Evolutionary conservation across 805 yeast genomes (phyloP), one percentile per base, ranked within the genome.

Genomic region (Saccharomycopsis sp.): DNA sequence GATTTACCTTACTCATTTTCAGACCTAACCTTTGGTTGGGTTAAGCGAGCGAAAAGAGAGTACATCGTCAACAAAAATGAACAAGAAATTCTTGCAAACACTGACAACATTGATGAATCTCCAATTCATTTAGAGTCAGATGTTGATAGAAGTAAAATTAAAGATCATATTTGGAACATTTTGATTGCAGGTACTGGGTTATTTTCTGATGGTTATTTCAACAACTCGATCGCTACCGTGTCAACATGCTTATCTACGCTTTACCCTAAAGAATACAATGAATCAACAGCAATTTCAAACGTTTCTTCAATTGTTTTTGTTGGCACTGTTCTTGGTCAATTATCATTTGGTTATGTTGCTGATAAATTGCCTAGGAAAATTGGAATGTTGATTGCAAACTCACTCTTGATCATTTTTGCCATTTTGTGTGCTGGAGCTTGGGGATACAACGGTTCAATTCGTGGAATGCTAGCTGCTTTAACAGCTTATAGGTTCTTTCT

Each of bases 131-230:
- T 48, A 14, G 22, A 17, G 13, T 42, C 43, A 16, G 44, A 38
- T 24, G 19, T 31, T 28, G 53, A 38, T 54, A 58, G 33, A 47
- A 57, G 51, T 19, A 27, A 14, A 24, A 54, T 29, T 38, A 33
- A 14, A 41, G 42, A 38, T n/a, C 53, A 57, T 3, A 59, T 64
- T 52, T 74, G 87, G 82, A 79, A 93, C 3, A 78, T 85, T 38
- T 68, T 82, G 50, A 79, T 85, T 13, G 80, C 96, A 0, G 97
- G 97, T 52, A 90, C 96, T 0, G 97, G 97, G 44, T 70, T 89
- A 36, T 88, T 89, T 64, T 81, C 94, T 27, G 97, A 90, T 64
- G 97, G 97, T 45, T 89, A 88, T 59, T 83, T 87, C 50, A 88
- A 88, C 61, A 86, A 85, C 65, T 80, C 93, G 43, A 83, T 86